Base-by-base conservation (phyloP, 2,329 filamentous ascomycete genomes). In the Fusarium praegraminearum region DNA sequence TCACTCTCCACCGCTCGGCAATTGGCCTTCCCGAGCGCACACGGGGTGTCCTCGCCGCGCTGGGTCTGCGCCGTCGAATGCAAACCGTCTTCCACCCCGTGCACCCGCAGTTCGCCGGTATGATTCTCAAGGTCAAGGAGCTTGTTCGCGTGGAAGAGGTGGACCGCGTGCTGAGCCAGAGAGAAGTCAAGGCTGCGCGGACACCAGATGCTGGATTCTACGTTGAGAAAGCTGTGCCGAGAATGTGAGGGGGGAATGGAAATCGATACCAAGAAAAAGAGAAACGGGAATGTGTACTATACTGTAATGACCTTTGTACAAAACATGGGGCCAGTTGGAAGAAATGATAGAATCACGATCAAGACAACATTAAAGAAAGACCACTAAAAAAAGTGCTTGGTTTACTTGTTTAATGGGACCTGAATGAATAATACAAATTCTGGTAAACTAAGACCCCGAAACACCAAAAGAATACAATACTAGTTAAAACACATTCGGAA, bases 121-220 rank as follows among this genome's bases (percentile, higher is more conserved):
- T 97, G 84, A 93, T 98, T 76, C 91, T 98, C 85, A 91, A 91
- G 80, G 93, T 98, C 74, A 98, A 98, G 84, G 94, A 98, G 82
- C 84, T 98, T 68, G 93, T 98, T 46, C 85, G 88, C 56, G 93
- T 97, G 36, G 84, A 89, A 72, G 94, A 97, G 82, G 93, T 97
- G 45, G 89, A 90, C 35, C 78, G 82, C 66, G 79, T 86, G 33
- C 78, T 93, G 80, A 90, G 85, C 10, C 87, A 89, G 77, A 80
- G 82, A 58, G 88, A 97, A 83, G 85, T 97, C 76, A 89, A 89
- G 81, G 87, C 85, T 53, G 84, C 87, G 81, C 83, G 94, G 79
- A 89, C 86, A 79, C 93, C 94, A 5, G 92, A 95, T 65, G 83
- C 85, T 2, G 94, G 94, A 3, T 98, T 94, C 76, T 95, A 90